Conservation (phyloP, 108 stramenopile genomes). For the Cyclotella choctawhatcheeana region DNA sequence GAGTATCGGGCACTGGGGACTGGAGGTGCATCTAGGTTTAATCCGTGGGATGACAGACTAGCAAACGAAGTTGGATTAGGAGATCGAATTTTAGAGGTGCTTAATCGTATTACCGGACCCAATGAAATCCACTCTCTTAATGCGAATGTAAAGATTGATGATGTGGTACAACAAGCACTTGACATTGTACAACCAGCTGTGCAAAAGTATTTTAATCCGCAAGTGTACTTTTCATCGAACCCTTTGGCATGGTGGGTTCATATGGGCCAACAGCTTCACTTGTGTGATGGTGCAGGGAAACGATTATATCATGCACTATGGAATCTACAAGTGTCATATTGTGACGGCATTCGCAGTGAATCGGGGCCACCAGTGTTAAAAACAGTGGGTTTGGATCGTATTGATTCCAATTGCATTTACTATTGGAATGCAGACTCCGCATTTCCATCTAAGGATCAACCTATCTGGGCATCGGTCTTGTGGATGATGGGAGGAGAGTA, state of each 20-base stretch:
- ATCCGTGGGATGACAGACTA: constrained; percentile 55
- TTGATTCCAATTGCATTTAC: constrained; percentile 14
- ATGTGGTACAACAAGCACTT: constrained; percentile 20
- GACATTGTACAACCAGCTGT: constrained; percentile 4
- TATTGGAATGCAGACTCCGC: constrained; percentile 10
- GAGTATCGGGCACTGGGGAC: constrained; percentile 17
- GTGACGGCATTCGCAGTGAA: neutral
- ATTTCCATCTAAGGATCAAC: neutral
- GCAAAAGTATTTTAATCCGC: neutral
- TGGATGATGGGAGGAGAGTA: constrained; percentile 21
- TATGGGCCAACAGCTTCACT: constrained; percentile 3
- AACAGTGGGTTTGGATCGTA: constrained; percentile 32
- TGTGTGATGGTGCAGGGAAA: constrained; percentile 4
- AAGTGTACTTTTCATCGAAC: neutral
- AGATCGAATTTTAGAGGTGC: constrained; percentile 27
- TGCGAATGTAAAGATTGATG: constrained; percentile 26
- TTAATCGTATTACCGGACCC: constrained; percentile 18
- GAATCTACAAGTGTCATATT: constrained; percentile 25
- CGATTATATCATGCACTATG: constrained; percentile 13
- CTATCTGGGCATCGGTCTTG: constrained; percentile 10
- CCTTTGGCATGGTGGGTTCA: constrained; percentile 10
- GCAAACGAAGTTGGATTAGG: constrained; percentile 31
- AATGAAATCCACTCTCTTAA: constrained; percentile 13
- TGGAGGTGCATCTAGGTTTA: constrained; percentile 19
- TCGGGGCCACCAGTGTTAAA: constrained; percentile 21